These are phyloP conservation scores for Diaporthe caulivora DNA, from an alignment of 2,329 filamentous ascomycete species.

Conservation along the genomic window DNA sequence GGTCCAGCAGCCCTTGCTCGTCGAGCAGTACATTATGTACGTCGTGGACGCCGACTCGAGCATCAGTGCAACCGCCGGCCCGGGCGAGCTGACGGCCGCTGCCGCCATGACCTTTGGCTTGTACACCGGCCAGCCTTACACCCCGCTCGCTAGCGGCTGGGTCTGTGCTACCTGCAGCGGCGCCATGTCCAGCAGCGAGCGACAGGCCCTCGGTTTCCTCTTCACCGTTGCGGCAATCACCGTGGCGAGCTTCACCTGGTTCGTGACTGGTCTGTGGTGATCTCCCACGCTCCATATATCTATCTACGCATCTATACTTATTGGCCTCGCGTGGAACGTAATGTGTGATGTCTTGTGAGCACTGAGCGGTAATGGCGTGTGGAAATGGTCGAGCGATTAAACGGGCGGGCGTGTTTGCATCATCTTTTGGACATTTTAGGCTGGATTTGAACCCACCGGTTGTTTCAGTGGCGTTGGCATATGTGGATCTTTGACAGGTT, in stretches of 20 bases:
- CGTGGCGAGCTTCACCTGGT: conserved; percentile 73
- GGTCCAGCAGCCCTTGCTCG: conserved; percentile 59
- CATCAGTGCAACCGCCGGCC: conserved; percentile 61
- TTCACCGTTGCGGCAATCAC: conserved; percentile 68
- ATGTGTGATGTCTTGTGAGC: conserved; percentile 26
- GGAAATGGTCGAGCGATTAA: conserved; percentile 34
- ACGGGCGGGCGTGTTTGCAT: conserved; percentile 21
- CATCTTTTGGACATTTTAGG: conserved; percentile 19
- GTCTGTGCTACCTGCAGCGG: conserved; percentile 70
- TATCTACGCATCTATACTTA: background rate
- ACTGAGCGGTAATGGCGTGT: conserved; percentile 36
- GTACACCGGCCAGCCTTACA: conserved; percentile 66
- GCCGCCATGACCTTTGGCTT: conserved; percentile 68
- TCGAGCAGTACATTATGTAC: conserved; percentile 70
- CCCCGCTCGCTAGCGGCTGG: conserved; percentile 62
- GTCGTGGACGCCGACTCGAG: conserved; percentile 70
- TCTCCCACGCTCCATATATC: background rate
- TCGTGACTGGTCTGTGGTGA: conserved; percentile 64
- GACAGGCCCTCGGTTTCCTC: conserved; percentile 62
- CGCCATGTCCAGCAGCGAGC: conserved; percentile 60
- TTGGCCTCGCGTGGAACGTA: background rate
- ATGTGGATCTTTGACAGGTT: conserved; percentile 13
- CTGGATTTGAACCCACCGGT: conserved; percentile 23
- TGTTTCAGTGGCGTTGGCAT: conserved; percentile 35
- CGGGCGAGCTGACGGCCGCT: conserved; percentile 68